Percentiles rank a stretch among this genome's conserved stretches.
Evolutionary conservation across 495 filamentous ascomycete genomes (phyloP).

Genomic region (Trichoderma virens): DNA sequence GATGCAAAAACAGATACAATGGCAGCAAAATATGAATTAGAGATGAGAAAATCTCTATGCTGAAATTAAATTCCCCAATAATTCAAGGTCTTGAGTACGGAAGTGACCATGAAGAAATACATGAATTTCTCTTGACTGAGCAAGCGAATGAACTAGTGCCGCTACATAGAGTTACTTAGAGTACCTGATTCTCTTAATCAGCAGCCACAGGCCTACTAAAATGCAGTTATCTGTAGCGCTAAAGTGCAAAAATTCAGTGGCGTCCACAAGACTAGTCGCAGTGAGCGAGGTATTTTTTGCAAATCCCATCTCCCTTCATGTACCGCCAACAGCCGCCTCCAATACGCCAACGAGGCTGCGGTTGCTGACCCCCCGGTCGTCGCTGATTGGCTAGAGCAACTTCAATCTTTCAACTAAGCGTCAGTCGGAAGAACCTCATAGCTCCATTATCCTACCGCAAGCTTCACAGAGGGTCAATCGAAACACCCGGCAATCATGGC

Average conservation of each 20-base stretch:
- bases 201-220: neutral
- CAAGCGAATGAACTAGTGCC: too few species aligned
- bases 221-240: neutral
- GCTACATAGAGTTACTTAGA: neutral
- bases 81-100: too few species aligned
- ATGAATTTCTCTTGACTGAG: too few species aligned
- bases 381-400: neutral
- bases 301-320: neutral
- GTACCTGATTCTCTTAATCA: neutral
- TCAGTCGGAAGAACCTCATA: neutral
- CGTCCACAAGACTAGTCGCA: too few species aligned
- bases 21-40: too few species aligned
- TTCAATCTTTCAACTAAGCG: conserved; percentile 3
- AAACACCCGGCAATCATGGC: conserved; percentile 17
- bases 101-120: too few species aligned
- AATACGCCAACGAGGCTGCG: neutral
- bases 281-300: neutral
- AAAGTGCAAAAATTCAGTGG: too few species aligned
- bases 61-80: too few species aligned
- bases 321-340: neutral
- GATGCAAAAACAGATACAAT: neutral
- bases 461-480: conserved; percentile 3
- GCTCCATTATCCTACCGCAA: neutral
- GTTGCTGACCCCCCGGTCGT: neutral
- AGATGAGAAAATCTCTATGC: too few species aligned